Conservation (phyloP, 768 basidiomycete species). For the Kwoniella sp. region DNA sequence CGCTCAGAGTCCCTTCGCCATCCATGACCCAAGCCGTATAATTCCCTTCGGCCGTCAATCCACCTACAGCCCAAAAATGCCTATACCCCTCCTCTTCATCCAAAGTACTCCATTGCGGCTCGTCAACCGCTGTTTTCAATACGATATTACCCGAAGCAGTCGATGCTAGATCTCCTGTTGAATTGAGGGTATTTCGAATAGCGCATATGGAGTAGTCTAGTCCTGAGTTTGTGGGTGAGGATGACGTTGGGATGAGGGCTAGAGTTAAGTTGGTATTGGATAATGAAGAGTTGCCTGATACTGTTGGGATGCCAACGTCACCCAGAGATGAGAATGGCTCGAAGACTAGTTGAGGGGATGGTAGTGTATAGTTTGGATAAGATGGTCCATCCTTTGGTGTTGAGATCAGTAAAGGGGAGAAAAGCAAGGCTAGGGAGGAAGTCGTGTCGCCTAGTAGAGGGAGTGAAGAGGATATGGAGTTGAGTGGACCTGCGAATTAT, state of each 20-base stretch:
- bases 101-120: constrained; percentile 30
- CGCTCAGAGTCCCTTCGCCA: constrained; percentile 26
- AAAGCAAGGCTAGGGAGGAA: constrained; percentile 43
- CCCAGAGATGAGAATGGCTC: neutral
- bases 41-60: constrained; percentile 37
- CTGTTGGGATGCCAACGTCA: neutral
- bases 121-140: constrained; percentile 15
- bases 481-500: constrained; percentile 45
- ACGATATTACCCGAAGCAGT: constrained; percentile 13
- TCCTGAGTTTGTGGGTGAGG: constrained; percentile 35
- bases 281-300: neutral
- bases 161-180: constrained; percentile 29
- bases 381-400: constrained; percentile 35
- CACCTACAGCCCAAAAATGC: constrained; percentile 37
- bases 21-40: constrained; percentile 52
- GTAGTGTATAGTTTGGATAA: constrained; percentile 56
- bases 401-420: constrained; percentile 44
- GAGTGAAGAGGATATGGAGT: constrained; percentile 23
- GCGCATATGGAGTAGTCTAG: constrained; percentile 44
- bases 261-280: constrained; percentile 35
- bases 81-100: constrained; percentile 46
- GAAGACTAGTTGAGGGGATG: constrained; percentile 33
- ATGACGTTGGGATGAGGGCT: constrained; percentile 44
- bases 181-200: constrained; percentile 24
- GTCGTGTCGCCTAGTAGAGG: constrained; percentile 54